Base-by-base conservation (phyloP, 2,329 filamentous ascomycete species). In the Escovopsis sp. region DNA sequence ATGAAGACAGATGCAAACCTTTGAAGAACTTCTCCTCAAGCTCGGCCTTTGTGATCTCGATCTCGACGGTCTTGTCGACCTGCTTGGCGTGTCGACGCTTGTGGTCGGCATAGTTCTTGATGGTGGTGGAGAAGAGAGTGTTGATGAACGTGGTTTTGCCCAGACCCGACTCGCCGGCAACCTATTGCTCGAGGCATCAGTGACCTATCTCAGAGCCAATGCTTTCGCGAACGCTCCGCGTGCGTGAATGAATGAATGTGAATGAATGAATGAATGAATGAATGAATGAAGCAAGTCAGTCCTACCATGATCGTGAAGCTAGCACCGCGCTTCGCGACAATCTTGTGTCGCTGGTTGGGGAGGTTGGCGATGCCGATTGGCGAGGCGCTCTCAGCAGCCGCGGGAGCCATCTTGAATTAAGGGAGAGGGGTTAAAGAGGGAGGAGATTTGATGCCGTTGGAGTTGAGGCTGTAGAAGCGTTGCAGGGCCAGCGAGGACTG, bases 11-110 rank as follows among this genome's bases (percentile, higher is more conserved):
- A 19, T 34, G 10, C 59, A 45, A 72, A 95, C 89, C 89, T 77
- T 98, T 98, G 82, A 98, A 98, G 76, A 98, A 98, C 74, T 98
- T 98, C 82, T 98, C 91, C 71, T 98, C 91, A 50, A 98, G 73
- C 73, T 98, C 91, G 46, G 91, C 91, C 77, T 98, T 98, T 65
- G 91, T 98, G 63, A 98, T 98, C 68, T 98, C 91, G 56, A 98
- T 98, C 73, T 98, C 93, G 52, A 98, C 91, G 10, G 91, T 98
- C 78, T 96, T 96, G 73, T 98, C 91, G 55, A 96, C 79, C 73
- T 98, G 91, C 80, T 98, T 98, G 70, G 91, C 85, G 68, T 98
- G 91, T 61, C 91, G 85, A 68, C 87, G 85, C 77, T 94, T 94
- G 78, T 98, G 89, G 68, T 98, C 91, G 76, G 91, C 91, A 67